Percentiles rank a stretch among this genome's conserved stretches.
These are phyloP conservation scores for Phytophthora uliginosa DNA, from an alignment of 352 stramenopile genomes.

Conservation along the genomic window DNA sequence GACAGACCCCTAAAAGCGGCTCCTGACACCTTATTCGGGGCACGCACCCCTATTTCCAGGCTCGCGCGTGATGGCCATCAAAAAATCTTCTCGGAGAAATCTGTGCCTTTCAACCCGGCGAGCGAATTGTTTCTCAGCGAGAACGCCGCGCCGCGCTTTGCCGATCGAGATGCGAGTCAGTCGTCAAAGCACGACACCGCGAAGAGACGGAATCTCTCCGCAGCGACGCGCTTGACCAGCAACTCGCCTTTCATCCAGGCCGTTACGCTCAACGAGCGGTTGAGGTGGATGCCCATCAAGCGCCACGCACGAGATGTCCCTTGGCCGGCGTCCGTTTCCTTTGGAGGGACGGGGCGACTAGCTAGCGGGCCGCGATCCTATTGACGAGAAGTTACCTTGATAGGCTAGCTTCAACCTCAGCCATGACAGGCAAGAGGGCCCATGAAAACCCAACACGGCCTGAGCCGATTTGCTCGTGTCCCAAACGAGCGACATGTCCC, in stretches of 20 bases:
- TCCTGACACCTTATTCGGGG: neutral
- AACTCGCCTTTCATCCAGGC: conserved; percentile 11
- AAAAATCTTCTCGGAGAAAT: conserved; percentile 15
- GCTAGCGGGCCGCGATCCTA: conserved; percentile 22
- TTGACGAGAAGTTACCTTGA: conserved; percentile 18
- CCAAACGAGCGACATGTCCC: conserved; percentile 51
- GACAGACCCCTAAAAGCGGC: neutral
- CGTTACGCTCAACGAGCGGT: conserved; percentile 28
- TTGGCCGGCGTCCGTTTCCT: neutral
- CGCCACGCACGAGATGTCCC: conserved; percentile 17
- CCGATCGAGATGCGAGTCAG: conserved; percentile 8
- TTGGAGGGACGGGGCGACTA: conserved; percentile 33
- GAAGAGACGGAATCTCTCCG: conserved; percentile 34
- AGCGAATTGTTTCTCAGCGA: conserved; percentile 32
- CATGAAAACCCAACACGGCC: neutral
- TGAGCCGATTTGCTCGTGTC: conserved; percentile 90
- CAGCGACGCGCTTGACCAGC: conserved; percentile 19
- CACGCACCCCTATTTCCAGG: neutral
- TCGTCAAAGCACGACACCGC: conserved; percentile 12
- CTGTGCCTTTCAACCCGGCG: conserved; percentile 15
- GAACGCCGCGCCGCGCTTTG: conserved; percentile 16
- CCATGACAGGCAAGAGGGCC: conserved; percentile 80
- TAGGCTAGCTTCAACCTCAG: neutral
- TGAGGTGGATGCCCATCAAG: conserved; percentile 37
- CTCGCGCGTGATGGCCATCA: conserved; percentile 37